Conservation (phyloP, 805 yeast genomes). For the Suhomyces sp. region DNA sequence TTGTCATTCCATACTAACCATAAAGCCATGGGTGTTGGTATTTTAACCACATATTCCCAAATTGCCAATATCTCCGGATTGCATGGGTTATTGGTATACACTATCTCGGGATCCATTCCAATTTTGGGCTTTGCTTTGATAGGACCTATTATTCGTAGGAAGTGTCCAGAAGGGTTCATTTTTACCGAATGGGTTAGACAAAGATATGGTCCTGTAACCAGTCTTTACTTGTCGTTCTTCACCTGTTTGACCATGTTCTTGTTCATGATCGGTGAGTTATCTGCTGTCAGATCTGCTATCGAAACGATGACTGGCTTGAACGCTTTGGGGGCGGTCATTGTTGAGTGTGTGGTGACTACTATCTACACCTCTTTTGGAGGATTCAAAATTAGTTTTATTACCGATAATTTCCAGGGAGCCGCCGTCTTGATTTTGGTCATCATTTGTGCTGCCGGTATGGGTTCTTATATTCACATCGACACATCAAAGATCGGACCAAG, state of each 20-base stretch:
- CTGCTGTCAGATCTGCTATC: slow-evolving; percentile 76
- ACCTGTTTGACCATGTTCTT: slow-evolving; percentile 82
- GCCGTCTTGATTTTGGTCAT: slow-evolving; percentile 66
- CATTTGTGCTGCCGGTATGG: slow-evolving; percentile 77
- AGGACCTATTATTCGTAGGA: slow-evolving; percentile 76
- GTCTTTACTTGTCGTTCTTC: slow-evolving; percentile 73
- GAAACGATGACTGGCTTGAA: slow-evolving; percentile 74
- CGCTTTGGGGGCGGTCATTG: slow-evolving; percentile 77
- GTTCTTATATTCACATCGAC: slow-evolving; percentile 67
- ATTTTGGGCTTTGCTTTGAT: slow-evolving; percentile 76
- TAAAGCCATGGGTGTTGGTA: slow-evolving; percentile 86
- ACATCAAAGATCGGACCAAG: slow-evolving; percentile 60
- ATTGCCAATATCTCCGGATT: slow-evolving; percentile 84
- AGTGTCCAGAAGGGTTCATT: slow-evolving; percentile 88
- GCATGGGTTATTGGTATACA: slow-evolving; percentile 82
- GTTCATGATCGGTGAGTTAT: slow-evolving; percentile 83
- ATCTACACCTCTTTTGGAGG: slow-evolving; percentile 89
- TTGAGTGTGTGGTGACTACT: slow-evolving; percentile 84
- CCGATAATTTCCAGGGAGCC: slow-evolving; percentile 83
- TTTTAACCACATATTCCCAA: slow-evolving; percentile 80
- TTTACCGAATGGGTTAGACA: slow-evolving; percentile 92
- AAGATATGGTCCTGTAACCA: slow-evolving; percentile 71
- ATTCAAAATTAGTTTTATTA: slow-evolving; percentile 80
- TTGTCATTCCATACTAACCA: slow-evolving; percentile 7
- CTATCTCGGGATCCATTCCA: slow-evolving; percentile 78